Conservation (phyloP, 495 filamentous ascomycete species). For the Neurospora sp. region DNA sequence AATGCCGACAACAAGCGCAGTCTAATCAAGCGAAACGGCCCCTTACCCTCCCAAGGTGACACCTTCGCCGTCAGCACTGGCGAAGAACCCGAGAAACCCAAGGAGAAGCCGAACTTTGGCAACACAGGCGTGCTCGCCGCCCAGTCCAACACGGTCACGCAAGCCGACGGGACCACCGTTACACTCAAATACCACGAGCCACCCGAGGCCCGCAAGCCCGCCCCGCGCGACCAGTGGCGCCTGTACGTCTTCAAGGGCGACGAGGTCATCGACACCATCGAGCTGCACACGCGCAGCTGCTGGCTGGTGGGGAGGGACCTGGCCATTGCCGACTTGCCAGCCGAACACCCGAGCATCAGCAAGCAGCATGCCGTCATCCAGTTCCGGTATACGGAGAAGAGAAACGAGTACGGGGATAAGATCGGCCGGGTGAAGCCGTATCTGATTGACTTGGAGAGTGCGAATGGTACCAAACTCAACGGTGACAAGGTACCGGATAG, state of each 20-base stretch:
- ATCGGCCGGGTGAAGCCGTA: constrained; percentile 79
- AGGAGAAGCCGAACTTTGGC: constrained; percentile 81
- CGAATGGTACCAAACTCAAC: constrained; percentile 83
- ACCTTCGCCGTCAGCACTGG: constrained; percentile 51
- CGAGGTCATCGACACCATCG: constrained; percentile 69
- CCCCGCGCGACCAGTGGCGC: constrained; percentile 69
- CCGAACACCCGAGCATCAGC: constrained; percentile 85
- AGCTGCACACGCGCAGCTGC: constrained; percentile 64
- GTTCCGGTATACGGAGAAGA: constrained; percentile 74
- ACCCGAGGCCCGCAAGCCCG: constrained; percentile 79
- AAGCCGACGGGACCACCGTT: constrained; percentile 55
- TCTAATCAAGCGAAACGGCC: constrained; percentile 37
- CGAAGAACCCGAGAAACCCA: constrained; percentile 48
- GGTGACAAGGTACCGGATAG: constrained; percentile 59
- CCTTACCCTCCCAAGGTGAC: constrained; percentile 60
- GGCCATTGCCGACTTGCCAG: constrained; percentile 67
- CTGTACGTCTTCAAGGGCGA: constrained; percentile 87
- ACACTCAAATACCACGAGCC: constrained; percentile 96
- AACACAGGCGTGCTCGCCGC: constrained; percentile 75
- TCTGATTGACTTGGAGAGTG: constrained; percentile 85
- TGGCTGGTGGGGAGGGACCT: constrained; percentile 83
- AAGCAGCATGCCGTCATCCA: constrained; percentile 95
- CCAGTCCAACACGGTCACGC: constrained; percentile 71
- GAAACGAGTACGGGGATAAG: constrained; percentile 77
- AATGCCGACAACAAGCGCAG: constrained; percentile 11